These are phyloP conservation scores for Amanita inopinata DNA, from an alignment of 768 basidiomycete species.

Conservation along the genomic window DNA sequence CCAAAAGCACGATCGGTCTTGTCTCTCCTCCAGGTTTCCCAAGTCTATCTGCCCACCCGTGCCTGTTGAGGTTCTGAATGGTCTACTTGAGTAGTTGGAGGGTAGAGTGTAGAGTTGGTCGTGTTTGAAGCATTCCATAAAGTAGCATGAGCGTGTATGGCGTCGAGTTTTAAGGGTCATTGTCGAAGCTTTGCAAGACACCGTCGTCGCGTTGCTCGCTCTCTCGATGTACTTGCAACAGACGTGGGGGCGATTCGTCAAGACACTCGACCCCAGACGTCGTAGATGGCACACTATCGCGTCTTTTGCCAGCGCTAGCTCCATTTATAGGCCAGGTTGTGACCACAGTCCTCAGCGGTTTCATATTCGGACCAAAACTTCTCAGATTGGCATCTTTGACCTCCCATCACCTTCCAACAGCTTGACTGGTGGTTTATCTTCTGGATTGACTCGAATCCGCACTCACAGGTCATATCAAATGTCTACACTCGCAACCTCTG, in stretches of 20 bases:
- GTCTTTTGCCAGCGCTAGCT: background rate
- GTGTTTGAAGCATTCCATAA: no score
- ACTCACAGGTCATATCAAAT: slow-evolving; percentile 18
- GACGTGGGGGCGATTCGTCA: no score
- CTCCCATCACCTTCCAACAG: slow-evolving; percentile 1
- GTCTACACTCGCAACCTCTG: slow-evolving; percentile 17
- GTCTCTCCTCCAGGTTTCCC: slow-evolving; percentile 42
- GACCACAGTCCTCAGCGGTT: background rate
- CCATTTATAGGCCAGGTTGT: background rate
- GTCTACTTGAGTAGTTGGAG: no score
- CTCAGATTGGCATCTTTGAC: background rate
- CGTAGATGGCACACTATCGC: no score
- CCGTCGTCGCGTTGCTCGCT: no score
- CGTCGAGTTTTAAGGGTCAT: no score
- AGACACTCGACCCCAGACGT: no score
- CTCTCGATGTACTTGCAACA: no score
- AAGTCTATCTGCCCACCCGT: slow-evolving; percentile 27
- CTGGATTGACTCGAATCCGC: background rate
- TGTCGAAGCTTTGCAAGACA: no score
- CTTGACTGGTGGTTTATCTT: background rate
- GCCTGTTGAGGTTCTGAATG: slow-evolving; percentile 16
- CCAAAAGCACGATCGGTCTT: slow-evolving; percentile 38
- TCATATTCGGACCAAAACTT: background rate
- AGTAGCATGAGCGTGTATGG: no score
- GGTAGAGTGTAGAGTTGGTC: no score